phyloP scores from a whole-genome alignment of 345 rosid species.

The Brassica cretica region DNA sequence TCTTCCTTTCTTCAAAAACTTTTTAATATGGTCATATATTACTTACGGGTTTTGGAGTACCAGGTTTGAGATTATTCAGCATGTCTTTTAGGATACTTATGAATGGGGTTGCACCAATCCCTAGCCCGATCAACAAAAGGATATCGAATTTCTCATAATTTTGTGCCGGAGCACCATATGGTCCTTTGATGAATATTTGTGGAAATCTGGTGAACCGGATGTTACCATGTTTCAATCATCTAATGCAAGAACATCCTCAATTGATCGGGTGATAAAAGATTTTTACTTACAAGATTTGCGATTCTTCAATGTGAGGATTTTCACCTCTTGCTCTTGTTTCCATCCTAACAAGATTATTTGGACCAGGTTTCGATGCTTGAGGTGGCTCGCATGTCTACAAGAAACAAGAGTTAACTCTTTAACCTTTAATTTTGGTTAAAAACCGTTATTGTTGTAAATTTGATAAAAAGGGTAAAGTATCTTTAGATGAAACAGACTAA shows the following conservation, averaged over 20 bases:
- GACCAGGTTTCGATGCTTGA: slow-evolving; percentile 36
- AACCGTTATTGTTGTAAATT: neutral
- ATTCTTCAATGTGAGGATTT: slow-evolving; percentile 41
- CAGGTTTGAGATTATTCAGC: slow-evolving; percentile 57
- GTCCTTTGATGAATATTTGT: slow-evolving; percentile 72
- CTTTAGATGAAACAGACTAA: neutral
- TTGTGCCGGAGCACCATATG: slow-evolving; percentile 96
- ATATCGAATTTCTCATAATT: slow-evolving; percentile 70
- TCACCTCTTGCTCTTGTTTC: slow-evolving; percentile 56
- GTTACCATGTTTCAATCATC: neutral
- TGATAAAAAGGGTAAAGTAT: neutral
- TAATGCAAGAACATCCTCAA: neutral
- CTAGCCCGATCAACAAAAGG: slow-evolving; percentile 77
- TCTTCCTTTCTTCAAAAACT: neutral
- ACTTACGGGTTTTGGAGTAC: slow-evolving; percentile 31
- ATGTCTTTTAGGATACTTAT: slow-evolving; percentile 89
- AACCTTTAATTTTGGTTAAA: neutral
- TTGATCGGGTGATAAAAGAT: neutral
- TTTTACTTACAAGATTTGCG: slow-evolving; percentile 53
- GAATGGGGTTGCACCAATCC: slow-evolving; percentile 96
- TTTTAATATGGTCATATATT: neutral
- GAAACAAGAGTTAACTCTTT: neutral
- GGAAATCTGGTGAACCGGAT: slow-evolving; percentile 57
- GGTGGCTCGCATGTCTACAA: slow-evolving; percentile 70
- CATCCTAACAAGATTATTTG: slow-evolving; percentile 57